Percentiles rank a stretch among this genome's conserved stretches.
phyloP scores from a whole-genome alignment of 495 filamentous ascomycete genomes.

The Xylaria sp. region DNA sequence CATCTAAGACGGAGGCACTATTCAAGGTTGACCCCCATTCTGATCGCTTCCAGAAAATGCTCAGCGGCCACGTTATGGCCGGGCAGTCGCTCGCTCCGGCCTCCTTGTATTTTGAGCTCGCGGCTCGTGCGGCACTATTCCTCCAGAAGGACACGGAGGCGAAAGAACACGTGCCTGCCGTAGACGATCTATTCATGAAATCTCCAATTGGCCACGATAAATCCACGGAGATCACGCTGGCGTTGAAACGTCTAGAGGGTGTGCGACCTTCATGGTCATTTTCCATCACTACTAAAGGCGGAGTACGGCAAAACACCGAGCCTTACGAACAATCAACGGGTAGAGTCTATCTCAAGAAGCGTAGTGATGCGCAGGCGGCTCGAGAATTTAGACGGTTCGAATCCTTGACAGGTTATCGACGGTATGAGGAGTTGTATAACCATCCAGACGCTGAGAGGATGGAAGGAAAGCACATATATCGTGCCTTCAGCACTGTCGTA shows the following conservation, averaged over 20 bases:
- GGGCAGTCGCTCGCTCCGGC: slow-evolving; percentile 49
- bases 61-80: slow-evolving; percentile 48
- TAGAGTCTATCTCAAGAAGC: slow-evolving; percentile 23
- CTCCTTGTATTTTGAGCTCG: slow-evolving; percentile 53
- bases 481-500: slow-evolving; percentile 37
- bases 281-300: slow-evolving; percentile 23
- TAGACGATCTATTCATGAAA: slow-evolving; percentile 32
- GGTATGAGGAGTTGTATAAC: slow-evolving; percentile 9
- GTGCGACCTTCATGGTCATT: slow-evolving; percentile 30
- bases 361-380: slow-evolving; percentile 11
- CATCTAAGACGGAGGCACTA: slow-evolving; percentile 24
- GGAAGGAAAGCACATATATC: slow-evolving; percentile 34
- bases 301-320: not conserved
- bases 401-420: slow-evolving; percentile 14
- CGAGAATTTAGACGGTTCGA: slow-evolving; percentile 17
- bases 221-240: slow-evolving; percentile 24
- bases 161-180: slow-evolving; percentile 5
- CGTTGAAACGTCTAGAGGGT: slow-evolving; percentile 23
- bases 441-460: slow-evolving; percentile 32
- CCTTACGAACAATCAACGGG: slow-evolving; percentile 29
- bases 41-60: slow-evolving; percentile 28
- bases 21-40: slow-evolving; percentile 29
- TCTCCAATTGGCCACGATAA: slow-evolving; percentile 33
- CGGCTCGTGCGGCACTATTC: slow-evolving; percentile 33
- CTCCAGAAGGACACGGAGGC: slow-evolving; percentile 14